Evolutionary conservation across 2,329 filamentous ascomycete species (phyloP), one percentile per base, ranked within the genome.

Genomic region (Penicillium sp.): DNA sequence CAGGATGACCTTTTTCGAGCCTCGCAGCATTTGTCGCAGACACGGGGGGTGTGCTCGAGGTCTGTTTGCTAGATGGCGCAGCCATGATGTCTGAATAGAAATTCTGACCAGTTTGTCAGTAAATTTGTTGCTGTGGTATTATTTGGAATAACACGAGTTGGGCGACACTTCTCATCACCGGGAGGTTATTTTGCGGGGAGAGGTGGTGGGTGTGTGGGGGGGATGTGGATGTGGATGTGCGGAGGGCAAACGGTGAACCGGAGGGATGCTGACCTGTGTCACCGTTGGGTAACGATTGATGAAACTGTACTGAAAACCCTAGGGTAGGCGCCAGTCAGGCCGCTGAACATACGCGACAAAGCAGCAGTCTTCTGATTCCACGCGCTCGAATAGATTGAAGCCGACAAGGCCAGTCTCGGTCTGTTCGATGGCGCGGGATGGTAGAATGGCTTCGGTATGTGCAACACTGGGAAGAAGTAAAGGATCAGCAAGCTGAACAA

Each of bases 1-100:
- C 78, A 29, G 79, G 71, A 66, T 90, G 89, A 46, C 88, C 81
- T 71, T 92, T 94, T 47, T 93, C 90, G 29, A 91, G 80, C 44
- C 90, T 77, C 34, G 87, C 78, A 34, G 88, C 85, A 65, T 80
- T 88, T 64, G 75, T 85, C 19, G 84, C 78, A 50, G 82, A 72
- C 8, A 59, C 79, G 72, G 57, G 75, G 63, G 62, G 79, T 65
- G 67, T 78, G 74, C 58, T 71, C 18, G 67, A 58, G 21, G 53
- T 49, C n/a, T 67, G 56, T 53, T 65, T 71, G 50, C 55, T 65
- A 26, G 63, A 60, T 52, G 64, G 62, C 34, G 68, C 60, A 53
- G 74, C 75, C 84, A 87, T 68, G 61, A 52, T 57, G 48, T 61
- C 63, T 79, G 73, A 58, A 51, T 42, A 48, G 47, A 19, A 37